Percentiles rank a stretch among this genome's conserved stretches.
Conservation (phyloP, 345 rosid species). For the Eutrema yunnanense region DNA sequence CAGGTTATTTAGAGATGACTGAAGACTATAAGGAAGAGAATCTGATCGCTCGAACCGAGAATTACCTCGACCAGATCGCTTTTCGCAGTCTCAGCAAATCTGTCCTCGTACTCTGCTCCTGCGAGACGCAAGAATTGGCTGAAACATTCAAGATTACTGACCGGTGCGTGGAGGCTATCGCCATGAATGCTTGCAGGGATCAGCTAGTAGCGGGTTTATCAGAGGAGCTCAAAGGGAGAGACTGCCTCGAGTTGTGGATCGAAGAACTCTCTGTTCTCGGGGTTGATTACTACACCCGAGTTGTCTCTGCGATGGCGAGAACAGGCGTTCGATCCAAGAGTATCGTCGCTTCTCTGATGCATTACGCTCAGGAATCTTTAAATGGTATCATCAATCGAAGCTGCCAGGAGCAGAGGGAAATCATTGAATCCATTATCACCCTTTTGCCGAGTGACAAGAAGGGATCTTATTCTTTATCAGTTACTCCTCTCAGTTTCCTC, state of each 20-base stretch:
- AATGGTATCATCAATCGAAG: slow-evolving; percentile 44
- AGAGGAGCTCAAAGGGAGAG: slow-evolving; percentile 46
- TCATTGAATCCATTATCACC: slow-evolving; percentile 60
- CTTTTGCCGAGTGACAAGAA: slow-evolving; percentile 55
- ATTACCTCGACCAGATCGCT: slow-evolving; percentile 49
- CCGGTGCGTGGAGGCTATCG: slow-evolving; percentile 67
- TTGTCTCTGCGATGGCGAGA: slow-evolving; percentile 53
- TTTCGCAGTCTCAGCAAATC: slow-evolving; percentile 60
- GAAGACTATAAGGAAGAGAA: slow-evolving; percentile 74
- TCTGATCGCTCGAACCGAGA: slow-evolving; percentile 53
- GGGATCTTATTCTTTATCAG: slow-evolving; percentile 23
- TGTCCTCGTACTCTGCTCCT: slow-evolving; percentile 53
- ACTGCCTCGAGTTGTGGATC: slow-evolving; percentile 69
- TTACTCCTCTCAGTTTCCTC: slow-evolving; percentile 58
- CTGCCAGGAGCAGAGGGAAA: slow-evolving; percentile 48
- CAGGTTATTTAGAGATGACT: slow-evolving; percentile 79
- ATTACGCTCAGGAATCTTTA: slow-evolving; percentile 63
- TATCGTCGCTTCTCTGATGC: slow-evolving; percentile 59
- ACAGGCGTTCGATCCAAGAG: slow-evolving; percentile 53
- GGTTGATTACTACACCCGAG: slow-evolving; percentile 52
- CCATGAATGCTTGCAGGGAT: slow-evolving; percentile 68
- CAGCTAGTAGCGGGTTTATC: slow-evolving; percentile 59
- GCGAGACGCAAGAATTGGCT: slow-evolving; percentile 42
- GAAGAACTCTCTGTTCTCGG: slow-evolving; percentile 64
- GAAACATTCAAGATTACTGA: slow-evolving; percentile 51